Percentiles rank a stretch among this genome's conserved stretches.
Conservation (phyloP, 2,329 filamentous ascomycete genomes). For the Davidsoniella australis region DNA sequence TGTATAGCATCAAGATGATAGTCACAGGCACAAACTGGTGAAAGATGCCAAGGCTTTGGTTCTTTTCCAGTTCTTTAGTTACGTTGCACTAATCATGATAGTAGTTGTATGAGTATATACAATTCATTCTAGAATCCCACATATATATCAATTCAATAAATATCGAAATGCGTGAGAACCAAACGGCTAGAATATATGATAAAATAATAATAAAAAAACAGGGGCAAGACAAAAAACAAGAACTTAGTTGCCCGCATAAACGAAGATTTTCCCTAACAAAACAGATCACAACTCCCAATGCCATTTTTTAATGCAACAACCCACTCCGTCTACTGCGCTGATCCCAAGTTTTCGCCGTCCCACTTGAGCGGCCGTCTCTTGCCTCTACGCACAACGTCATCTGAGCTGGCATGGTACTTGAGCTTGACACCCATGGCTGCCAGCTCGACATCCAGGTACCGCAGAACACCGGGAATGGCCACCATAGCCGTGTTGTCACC, state of each 20-base stretch:
- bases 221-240: background rate
- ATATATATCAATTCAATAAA: no score
- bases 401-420: constrained; percentile 54
- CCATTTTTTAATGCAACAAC: constrained; percentile 7
- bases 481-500: constrained; percentile 84
- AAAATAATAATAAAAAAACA: background rate
- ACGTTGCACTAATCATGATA: no score
- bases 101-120: no score
- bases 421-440: constrained; percentile 92
- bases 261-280: constrained; percentile 5
- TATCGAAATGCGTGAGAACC: no score
- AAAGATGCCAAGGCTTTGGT: no score
- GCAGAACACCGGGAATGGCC: constrained; percentile 80
- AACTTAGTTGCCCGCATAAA: background rate
- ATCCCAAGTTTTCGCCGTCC: constrained; percentile 11
- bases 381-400: constrained; percentile 46
- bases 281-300: constrained; percentile 9
- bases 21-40: no score
- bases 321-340: background rate
- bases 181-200: background rate
- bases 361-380: constrained; percentile 26
- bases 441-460: constrained; percentile 86
- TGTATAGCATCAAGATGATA: no score
- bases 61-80: no score
- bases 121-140: no score